phyloP scores from a whole-genome alignment of 1,284 basidiomycete species.

The Ceratobasidium sp. region DNA sequence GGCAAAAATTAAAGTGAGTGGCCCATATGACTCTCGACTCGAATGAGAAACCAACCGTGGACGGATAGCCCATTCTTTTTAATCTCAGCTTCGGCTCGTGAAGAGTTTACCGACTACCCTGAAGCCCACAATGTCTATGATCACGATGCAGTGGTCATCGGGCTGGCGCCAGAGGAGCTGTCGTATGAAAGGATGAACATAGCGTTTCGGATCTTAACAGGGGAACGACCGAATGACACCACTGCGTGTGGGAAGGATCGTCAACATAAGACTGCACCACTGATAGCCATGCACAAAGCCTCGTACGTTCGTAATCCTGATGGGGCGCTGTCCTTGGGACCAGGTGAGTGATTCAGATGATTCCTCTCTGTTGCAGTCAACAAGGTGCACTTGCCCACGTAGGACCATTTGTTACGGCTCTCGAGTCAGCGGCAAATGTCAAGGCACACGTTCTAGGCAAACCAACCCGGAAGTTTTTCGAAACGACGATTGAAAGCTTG shows the following conservation, averaged over 20 bases:
- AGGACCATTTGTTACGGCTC: constrained; percentile 68
- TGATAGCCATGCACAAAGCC: constrained; percentile 70
- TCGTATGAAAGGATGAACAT: constrained; percentile 69
- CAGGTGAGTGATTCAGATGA: constrained; percentile 56
- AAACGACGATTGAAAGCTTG: constrained; percentile 65
- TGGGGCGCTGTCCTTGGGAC: constrained; percentile 68
- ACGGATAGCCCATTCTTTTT: constrained; percentile 66
- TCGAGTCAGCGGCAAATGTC: constrained; percentile 66
- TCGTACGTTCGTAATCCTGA: constrained; percentile 61
- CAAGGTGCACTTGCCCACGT: neutral
- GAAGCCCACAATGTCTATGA: constrained; percentile 47
- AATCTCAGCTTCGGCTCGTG: constrained; percentile 66
- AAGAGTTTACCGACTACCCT: constrained; percentile 59
- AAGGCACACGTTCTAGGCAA: constrained; percentile 72
- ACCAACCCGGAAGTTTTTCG: constrained; percentile 68
- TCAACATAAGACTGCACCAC: constrained; percentile 50
- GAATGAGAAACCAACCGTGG: neutral
- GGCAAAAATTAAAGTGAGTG: constrained; percentile 37
- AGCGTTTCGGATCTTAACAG: constrained; percentile 70
- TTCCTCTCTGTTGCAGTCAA: neutral
- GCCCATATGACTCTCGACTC: neutral
- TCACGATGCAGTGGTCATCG: constrained; percentile 74
- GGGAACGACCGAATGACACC: constrained; percentile 42
- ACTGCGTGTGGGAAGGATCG: constrained; percentile 36
- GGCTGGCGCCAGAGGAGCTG: constrained; percentile 66